phyloP scores from a whole-genome alignment of 2,329 filamentous ascomycete genomes.

The Epichloe sp. region DNA sequence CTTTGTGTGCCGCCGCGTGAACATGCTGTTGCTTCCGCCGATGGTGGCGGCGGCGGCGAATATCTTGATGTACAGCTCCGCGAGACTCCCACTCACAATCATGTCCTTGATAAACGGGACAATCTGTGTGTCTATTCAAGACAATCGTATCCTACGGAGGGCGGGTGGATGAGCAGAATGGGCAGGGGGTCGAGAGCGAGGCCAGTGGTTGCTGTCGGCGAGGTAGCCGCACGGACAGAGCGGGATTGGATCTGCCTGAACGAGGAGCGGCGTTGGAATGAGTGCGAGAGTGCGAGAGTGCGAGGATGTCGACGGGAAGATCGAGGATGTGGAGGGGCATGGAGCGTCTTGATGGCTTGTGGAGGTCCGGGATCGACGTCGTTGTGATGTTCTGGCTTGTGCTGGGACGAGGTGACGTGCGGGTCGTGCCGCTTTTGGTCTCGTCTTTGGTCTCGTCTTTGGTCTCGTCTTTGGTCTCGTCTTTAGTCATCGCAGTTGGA shows the following conservation, averaged over 20 bases:
- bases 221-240: constrained; percentile 17
- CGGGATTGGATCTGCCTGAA: constrained; percentile 10
- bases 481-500: too few species aligned
- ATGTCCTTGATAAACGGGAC: constrained; percentile 19
- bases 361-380: too few species aligned
- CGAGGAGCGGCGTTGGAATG: constrained; percentile 18
- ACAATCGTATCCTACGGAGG: constrained; percentile 14
- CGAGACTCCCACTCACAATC: constrained; percentile 18
- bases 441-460: too few species aligned
- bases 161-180: constrained; percentile 21
- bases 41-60: background rate
- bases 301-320: constrained; percentile 20
- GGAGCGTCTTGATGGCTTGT: background rate
- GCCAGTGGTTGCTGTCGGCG: constrained; percentile 3
- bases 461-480: too few species aligned
- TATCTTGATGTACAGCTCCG: constrained; percentile 10
- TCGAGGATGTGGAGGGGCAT: constrained; percentile 17
- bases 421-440: too few species aligned
- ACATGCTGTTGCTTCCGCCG: constrained; percentile 4
- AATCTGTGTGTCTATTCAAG: constrained; percentile 15
- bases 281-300: constrained; percentile 17
- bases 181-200: constrained; percentile 11
- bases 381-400: too few species aligned
- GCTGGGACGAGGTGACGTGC: too few species aligned
- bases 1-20: constrained; percentile 9